Base-by-base conservation (phyloP, 2,329 filamentous ascomycete species). In the Canariomyces notabilis region DNA sequence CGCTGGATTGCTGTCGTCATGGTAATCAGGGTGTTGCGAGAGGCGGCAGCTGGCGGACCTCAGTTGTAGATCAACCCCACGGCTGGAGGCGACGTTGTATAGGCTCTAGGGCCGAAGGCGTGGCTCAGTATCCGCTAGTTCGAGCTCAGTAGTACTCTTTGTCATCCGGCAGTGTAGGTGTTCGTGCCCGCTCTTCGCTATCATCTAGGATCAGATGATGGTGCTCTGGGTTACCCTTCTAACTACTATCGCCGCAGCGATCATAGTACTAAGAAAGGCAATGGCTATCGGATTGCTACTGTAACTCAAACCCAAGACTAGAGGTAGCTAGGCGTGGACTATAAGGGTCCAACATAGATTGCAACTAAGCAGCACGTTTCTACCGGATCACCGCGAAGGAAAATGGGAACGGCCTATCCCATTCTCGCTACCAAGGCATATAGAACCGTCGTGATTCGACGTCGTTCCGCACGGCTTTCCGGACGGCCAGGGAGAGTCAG, bases 1-100 rank as follows among this genome's bases (percentile, higher is more conserved):
- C 29, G 38, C 40, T n/a, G n/a, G 38, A 47, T 36, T 32, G 37
- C 19, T 42, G 12, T 47, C 33, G 38, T 36, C 23, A 29, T 34
- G 44, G 16, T 42, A 11, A 48, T 43, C 35, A 32, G 14, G 20
- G 18, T 43, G 45, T 16, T 38, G 35, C 43, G 40, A 48, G 45
- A 44, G 46, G 40, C 35, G 19, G 46, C 35, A 36, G 46, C 35
- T 48, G 20, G 11, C 36, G 33, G 40, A 44, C 37, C 19, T 19
- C 44, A 23, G 36, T 34, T 38, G 45, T 42, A 16, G 15, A 29
- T 22, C 29, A 48, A 39, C 45, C 41, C 26, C 29, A 44, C 9
- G 36, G 22, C 46, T 16, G 35, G 39, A 39, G 45, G 45, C 39
- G 35, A 37, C 29, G 29, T 29, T 23, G 36, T 20, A 5, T 46